These are phyloP conservation scores for Suillus subalutaceus DNA, from an alignment of 768 basidiomycete genomes.

Conservation along the genomic window DNA sequence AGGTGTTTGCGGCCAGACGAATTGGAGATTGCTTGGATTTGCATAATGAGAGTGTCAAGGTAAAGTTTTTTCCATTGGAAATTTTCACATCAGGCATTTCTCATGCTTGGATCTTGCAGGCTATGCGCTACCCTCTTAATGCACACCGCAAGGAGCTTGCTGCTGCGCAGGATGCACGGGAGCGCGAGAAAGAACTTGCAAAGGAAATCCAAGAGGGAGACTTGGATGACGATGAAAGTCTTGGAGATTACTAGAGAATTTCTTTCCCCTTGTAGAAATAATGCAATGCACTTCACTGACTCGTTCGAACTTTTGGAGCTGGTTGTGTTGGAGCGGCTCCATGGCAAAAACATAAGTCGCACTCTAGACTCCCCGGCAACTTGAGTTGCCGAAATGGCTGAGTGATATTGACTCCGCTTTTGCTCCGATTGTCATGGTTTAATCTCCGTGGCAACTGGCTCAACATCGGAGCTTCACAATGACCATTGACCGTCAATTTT, in stretches of 20 bases:
- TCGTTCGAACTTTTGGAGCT: neutral
- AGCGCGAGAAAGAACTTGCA: constrained; percentile 92
- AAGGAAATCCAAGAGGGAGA: constrained; percentile 91
- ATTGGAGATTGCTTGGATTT: constrained; percentile 92
- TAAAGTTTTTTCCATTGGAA: constrained; percentile 35
- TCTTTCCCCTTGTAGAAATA: constrained; percentile 3
- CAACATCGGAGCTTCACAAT: neutral
- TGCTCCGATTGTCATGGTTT: too few relatives aligned
- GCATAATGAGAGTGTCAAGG: constrained; percentile 98
- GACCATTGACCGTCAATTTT: too few relatives aligned
- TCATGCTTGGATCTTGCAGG: constrained; percentile 47
- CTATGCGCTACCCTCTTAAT: constrained; percentile 97
- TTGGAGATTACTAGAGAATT: constrained; percentile 31
- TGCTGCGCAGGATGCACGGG: constrained; percentile 79
- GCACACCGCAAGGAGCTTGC: constrained; percentile 95
- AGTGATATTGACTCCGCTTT: too few relatives aligned
- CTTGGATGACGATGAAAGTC: constrained; percentile 71
- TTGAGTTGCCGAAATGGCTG: too few relatives aligned
- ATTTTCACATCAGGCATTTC: neutral
- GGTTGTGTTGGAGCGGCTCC: too few relatives aligned
- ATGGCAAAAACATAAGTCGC: too few relatives aligned
- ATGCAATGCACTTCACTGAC: neutral
- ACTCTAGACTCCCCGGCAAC: too few relatives aligned
- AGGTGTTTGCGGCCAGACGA: constrained; percentile 81
- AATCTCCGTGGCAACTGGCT: neutral